phyloP scores from a whole-genome alignment of 805 yeast genomes.

The Candida succiphila region DNA sequence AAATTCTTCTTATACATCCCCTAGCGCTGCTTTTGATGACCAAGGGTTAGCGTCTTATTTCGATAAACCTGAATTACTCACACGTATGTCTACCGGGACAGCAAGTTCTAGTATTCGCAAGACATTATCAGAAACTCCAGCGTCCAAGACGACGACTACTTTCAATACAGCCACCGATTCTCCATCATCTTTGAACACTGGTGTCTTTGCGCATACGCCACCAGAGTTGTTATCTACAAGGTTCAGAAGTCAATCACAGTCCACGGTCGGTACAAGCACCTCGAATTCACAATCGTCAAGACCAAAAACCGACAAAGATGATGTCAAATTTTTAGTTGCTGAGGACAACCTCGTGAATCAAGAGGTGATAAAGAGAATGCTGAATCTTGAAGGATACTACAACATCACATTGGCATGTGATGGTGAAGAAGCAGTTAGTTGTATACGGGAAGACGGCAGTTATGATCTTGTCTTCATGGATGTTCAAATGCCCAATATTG shows the following conservation, averaged over 20 bases:
- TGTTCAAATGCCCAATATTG: slow-evolving; percentile 93
- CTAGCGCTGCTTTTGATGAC: slow-evolving; percentile 1
- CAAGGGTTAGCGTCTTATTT: slow-evolving; percentile 14
- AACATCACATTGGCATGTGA: slow-evolving; percentile 76
- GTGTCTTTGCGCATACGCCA: not conserved
- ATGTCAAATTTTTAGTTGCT: slow-evolving; percentile 63
- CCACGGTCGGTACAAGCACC: not conserved
- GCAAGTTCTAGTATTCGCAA: slow-evolving; percentile 26
- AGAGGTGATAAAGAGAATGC: slow-evolving; percentile 86
- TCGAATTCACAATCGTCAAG: not conserved
- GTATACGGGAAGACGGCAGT: slow-evolving; percentile 36
- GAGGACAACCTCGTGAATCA: slow-evolving; percentile 94
- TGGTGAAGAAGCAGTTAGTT: slow-evolving; percentile 80
- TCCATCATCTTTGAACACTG: not conserved
- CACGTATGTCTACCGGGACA: slow-evolving; percentile 43
- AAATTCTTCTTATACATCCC: not conserved
- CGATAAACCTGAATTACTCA: slow-evolving; percentile 34
- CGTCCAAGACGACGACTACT: not conserved
- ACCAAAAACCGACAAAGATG: slow-evolving; percentile 2
- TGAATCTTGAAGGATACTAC: slow-evolving; percentile 68
- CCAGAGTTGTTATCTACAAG: not conserved
- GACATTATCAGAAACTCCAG: slow-evolving; percentile 8
- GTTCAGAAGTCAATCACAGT: not conserved
- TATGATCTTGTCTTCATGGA: slow-evolving; percentile 89
- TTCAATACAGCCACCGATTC: too few relatives aligned